These are phyloP conservation scores for Alternaria dauci DNA, from an alignment of 2,329 filamentous ascomycete species.

Conservation along the genomic window DNA sequence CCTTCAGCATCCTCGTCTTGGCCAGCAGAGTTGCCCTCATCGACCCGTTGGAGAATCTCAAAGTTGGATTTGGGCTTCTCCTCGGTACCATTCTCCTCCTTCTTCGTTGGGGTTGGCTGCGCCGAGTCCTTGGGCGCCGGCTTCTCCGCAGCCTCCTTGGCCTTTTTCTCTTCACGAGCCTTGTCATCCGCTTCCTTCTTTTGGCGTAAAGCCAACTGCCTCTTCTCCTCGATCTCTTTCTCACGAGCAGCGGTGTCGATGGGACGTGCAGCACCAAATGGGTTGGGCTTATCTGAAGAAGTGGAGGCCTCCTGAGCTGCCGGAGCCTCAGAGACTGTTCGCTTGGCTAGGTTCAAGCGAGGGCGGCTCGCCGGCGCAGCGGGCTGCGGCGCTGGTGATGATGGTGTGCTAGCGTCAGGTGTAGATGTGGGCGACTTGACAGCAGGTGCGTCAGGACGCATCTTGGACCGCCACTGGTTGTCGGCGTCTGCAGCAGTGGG, in stretches of 20 bases:
- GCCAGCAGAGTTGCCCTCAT: constrained; percentile 47
- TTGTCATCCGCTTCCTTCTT: constrained; percentile 90
- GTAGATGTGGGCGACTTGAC: constrained; percentile 70
- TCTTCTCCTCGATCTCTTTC: constrained; percentile 89
- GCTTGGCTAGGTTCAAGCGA: constrained; percentile 86
- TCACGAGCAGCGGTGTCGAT: constrained; percentile 93
- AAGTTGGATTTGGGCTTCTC: constrained; percentile 61
- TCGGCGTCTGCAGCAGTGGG: constrained; percentile 92
- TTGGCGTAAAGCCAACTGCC: constrained; percentile 74
- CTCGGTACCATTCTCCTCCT: constrained; percentile 47
- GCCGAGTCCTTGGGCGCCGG: constrained; percentile 63
- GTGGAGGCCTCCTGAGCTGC: constrained; percentile 52
- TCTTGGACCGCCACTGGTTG: constrained; percentile 89
- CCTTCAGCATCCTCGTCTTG: constrained; percentile 60
- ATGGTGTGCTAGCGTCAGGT: constrained; percentile 77
- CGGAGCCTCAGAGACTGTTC: constrained; percentile 82
- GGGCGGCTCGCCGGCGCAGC: constrained; percentile 73
- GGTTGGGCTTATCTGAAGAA: constrained; percentile 79
- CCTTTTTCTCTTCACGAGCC: constrained; percentile 73
- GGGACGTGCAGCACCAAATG: constrained; percentile 90
- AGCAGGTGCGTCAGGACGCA: constrained; percentile 80
- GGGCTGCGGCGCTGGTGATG: constrained; percentile 72
- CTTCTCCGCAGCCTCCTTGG: constrained; percentile 64
- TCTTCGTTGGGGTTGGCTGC: constrained; percentile 41
- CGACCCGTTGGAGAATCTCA: constrained; percentile 63